Evolutionary conservation across 2,329 filamentous ascomycete genomes (phyloP).

Genomic region (Diplodia corticola): DNA sequence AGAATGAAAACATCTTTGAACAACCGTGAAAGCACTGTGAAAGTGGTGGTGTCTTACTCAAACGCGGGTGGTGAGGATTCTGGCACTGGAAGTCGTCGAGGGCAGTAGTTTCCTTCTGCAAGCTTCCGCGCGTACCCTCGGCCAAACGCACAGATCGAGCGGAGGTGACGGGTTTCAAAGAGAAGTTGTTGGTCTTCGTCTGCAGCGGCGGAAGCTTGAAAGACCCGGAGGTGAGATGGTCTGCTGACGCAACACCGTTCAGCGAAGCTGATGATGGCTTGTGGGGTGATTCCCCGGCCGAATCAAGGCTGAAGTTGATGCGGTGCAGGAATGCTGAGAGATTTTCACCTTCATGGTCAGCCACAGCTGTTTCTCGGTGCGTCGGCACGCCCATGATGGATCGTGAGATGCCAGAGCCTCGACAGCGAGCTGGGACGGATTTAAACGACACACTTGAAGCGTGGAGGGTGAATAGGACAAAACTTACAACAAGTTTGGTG

Average conservation of each 20-base stretch:
- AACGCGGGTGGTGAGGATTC: not conserved
- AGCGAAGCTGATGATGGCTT: not conserved
- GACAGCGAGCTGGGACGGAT: not conserved
- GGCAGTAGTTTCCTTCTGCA: not conserved
- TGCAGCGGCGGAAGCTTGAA: not conserved
- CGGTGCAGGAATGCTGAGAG: slow-evolving; percentile 11
- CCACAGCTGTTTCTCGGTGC: not conserved
- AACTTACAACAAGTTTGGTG: not conserved
- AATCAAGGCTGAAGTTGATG: slow-evolving; percentile 18
- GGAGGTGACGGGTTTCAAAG: not conserved
- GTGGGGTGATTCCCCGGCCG: not conserved
- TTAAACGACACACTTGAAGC: not conserved
- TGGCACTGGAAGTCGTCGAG: not conserved
- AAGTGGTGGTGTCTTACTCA: not conserved
- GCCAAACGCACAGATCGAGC: not conserved
- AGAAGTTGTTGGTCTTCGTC: not conserved
- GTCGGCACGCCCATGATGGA: not conserved
- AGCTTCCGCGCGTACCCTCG: not conserved
- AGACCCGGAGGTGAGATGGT: not conserved
- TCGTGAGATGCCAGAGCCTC: too few relatives aligned
- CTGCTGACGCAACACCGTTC: not conserved
- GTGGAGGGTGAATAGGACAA: not conserved
- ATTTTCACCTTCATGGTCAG: slow-evolving; percentile 8
- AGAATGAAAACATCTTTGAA: not conserved
- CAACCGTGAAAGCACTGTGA: not conserved